Evolutionary conservation across 179 eudicot genomes (phyloP), one percentile per base, ranked within the genome.

Genomic region (Sideroxylon spinosum): DNA sequence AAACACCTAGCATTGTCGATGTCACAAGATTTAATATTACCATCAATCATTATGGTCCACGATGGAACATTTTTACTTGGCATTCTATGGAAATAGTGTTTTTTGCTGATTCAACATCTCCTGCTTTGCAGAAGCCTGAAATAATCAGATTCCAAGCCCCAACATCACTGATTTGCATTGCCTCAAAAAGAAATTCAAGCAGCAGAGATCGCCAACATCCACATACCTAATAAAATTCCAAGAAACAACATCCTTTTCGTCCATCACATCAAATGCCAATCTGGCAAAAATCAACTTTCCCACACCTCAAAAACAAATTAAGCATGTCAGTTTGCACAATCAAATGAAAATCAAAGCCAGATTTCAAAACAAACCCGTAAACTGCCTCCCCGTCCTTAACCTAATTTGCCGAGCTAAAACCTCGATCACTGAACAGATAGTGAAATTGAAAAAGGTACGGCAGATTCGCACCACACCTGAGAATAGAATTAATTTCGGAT

Each of bases 221-320:
- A 82, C 50, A 63, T 81, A 85, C 68, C 86, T n/a, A n/a, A n/a
- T n/a, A n/a, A 86, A 79, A 79, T 90, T 92, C 90, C 92, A 90
- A 0, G 90, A 80, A 69, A 88, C 87, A 74, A 82, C 78, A 81
- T 91, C 92, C 76, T 76, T 86, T 25, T 82, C 78, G 64, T 67
- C 26, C 88, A 88, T 84, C 63, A 73, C 68, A 81, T 86, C 84
- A 81, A 91, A 91, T 29, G 89, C 65, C 70, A n/a, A 7, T 16
- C 86, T 81, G 7, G 86, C 87, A 49, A 84, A 84, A 64, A 70
- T 81, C 79, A 9, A 82, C 75, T 77, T 65, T 70, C 26, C 86
- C 88, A 62, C 88, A 85, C 71, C 89, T 88, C 71, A 84, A 84
- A 28, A 83, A 87, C 76, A 83, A 71, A 86, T 87, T 91, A 49